These are phyloP conservation scores for Nowakowskiella sp. DNA, from an alignment of 192 early-diverging fungal species.

Conservation along the genomic window DNA sequence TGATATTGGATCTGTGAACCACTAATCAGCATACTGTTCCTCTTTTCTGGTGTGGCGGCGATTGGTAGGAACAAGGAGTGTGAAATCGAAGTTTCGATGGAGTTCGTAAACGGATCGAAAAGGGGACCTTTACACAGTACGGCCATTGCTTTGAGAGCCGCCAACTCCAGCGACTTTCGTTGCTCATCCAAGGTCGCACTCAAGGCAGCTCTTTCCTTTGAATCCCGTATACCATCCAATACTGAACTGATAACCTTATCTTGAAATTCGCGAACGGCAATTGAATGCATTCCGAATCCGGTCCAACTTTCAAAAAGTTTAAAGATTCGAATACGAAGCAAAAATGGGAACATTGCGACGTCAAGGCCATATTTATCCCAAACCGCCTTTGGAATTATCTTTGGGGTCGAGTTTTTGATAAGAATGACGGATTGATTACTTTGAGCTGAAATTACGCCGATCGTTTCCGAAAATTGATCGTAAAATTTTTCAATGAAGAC, in stretches of 20 bases:
- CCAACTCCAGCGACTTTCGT: constrained; percentile 62
- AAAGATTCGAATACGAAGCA: constrained; percentile 68
- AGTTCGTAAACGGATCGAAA: too few relatives aligned
- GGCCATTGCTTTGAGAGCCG: constrained; percentile 83
- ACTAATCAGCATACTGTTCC: too few relatives aligned
- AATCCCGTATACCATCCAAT: constrained; percentile 66
- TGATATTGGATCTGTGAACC: too few relatives aligned
- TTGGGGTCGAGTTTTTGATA: neutral
- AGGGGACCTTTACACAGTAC: constrained; percentile 60
- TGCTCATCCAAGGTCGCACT: constrained; percentile 69
- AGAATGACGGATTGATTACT: neutral
- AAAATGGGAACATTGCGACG: constrained; percentile 73
- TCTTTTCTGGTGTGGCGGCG: too few relatives aligned
- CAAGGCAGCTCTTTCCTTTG: constrained; percentile 52
- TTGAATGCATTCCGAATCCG: constrained; percentile 62
- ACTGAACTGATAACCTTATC: constrained; percentile 56
- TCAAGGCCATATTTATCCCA: constrained; percentile 11
- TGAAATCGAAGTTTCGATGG: too few relatives aligned
- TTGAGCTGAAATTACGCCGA: neutral
- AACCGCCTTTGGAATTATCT: constrained; percentile 1
- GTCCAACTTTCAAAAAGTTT: constrained; percentile 89
- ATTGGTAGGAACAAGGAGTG: too few relatives aligned
- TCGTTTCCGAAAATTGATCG: constrained; percentile 41
- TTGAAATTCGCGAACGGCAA: constrained; percentile 51
- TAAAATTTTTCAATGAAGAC: constrained; percentile 80